phyloP scores from a whole-genome alignment of 2,329 filamentous ascomycete genomes.

The Lecanicillium sp. region DNA sequence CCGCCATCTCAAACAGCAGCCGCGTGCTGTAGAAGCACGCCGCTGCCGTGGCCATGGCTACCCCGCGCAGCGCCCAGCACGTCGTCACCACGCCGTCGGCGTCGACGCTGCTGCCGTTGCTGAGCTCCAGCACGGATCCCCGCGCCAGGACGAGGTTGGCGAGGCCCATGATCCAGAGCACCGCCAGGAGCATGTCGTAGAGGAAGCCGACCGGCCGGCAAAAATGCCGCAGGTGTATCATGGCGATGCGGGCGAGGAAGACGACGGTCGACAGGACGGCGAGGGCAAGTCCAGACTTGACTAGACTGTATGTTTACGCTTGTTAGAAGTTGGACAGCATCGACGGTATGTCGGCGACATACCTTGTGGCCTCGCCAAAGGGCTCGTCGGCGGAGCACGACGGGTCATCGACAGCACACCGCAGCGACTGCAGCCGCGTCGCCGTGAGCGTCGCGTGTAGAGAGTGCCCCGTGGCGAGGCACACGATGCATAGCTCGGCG shows the following conservation, averaged over 20 bases:
- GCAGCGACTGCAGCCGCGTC: conserved; percentile 2
- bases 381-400: too few relatives aligned
- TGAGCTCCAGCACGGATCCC: neutral
- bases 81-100: conserved; percentile 3
- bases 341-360: too few relatives aligned
- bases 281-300: conserved; percentile 25
- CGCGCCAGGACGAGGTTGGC: conserved; percentile 1
- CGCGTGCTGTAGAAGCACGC: neutral
- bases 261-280: conserved; percentile 25
- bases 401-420: neutral
- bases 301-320: conserved; percentile 18
- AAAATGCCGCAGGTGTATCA: conserved; percentile 20
- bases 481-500: neutral
- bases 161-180: conserved; percentile 24
- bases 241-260: conserved; percentile 21
- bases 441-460: neutral
- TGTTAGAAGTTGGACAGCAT: too few relatives aligned
- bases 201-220: conserved; percentile 20
- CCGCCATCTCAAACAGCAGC: neutral
- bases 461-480: conserved; percentile 1
- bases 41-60: conserved; percentile 2
- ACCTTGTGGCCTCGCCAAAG: conserved; percentile 1
- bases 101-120: neutral
- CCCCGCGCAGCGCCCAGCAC: conserved; percentile 3
- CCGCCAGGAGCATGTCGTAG: conserved; percentile 25